These are phyloP conservation scores for Tetradesmus lagerheimii DNA, from an alignment of 139 green algal species.

Conservation along the genomic window DNA sequence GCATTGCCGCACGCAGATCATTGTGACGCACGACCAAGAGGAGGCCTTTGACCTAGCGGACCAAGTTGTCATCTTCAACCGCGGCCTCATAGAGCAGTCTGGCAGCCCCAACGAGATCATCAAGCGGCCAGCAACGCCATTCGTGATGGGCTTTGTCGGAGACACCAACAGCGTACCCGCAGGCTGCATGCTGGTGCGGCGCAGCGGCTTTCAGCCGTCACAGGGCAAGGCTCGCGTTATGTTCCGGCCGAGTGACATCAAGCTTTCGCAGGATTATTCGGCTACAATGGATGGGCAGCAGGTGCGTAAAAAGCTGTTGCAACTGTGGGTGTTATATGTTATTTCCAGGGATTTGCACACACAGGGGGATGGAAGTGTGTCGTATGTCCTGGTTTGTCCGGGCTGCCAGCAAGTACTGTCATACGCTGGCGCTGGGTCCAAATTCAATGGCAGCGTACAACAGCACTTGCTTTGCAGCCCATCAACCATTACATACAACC, in stretches of 20 bases:
- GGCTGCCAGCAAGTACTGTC: no score
- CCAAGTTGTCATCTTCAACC: slow-evolving; percentile 55
- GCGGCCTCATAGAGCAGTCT: slow-evolving; percentile 64
- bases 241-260: slow-evolving; percentile 75
- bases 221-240: slow-evolving; percentile 76
- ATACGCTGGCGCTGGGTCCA: no score
- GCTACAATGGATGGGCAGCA: background rate
- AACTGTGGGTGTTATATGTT: no score
- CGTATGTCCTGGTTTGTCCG: no score
- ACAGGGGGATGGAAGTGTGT: no score
- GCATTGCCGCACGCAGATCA: slow-evolving; percentile 74
- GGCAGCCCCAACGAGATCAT: slow-evolving; percentile 77
- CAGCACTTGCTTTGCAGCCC: no score
- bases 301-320: no score
- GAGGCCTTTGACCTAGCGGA: slow-evolving; percentile 90
- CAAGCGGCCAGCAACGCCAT: slow-evolving; percentile 72
- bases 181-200: slow-evolving; percentile 46
- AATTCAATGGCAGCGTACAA: no score
- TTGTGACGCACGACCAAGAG: slow-evolving; percentile 95
- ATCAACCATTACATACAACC: no score
- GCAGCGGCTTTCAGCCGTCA: background rate
- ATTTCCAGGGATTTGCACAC: no score
- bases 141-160: slow-evolving; percentile 90
- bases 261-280: slow-evolving; percentile 51
- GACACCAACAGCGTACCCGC: slow-evolving; percentile 78